Base-by-base conservation (phyloP, 768 basidiomycete genomes). In the Trametes gibbosa region DNA sequence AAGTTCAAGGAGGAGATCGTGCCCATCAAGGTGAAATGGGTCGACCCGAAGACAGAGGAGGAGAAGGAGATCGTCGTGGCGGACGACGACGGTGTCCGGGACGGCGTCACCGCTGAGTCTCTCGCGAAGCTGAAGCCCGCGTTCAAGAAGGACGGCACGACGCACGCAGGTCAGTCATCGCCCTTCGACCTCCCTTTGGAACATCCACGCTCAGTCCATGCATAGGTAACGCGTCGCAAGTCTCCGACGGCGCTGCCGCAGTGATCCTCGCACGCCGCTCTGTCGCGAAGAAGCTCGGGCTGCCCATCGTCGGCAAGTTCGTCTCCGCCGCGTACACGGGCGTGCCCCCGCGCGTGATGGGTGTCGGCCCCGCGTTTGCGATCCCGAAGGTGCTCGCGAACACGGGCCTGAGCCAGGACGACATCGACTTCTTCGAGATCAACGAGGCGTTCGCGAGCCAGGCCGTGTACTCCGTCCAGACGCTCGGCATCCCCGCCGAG, bases 201-300 rank as follows among this genome's bases (percentile, higher is more conserved):
- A 13, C 29, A 27, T 10, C 5, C 12, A 32, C 14, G 12, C 17
- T 13, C 48, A 17, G 16, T n/a, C 6, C 3, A 6, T 24, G 34
- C 27, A 49, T 63, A 75, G 84, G 91, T 24, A 96, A 92, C 72
- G 88, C 92, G 0, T 90, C 86, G 2, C 95, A 97, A 70, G 83
- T 96, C 48, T 93, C 93, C 5, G 95, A 97, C 64, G 95, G 94
- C 49, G 94, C 94, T 2, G 91, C 93, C 16, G 94, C 94, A 0
- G 92, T 96, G 49, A 76, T 96, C 50, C 85, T 95, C 55, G 78
- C 90, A 25, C 83, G 91, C 47, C 84, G 95, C 39, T 88, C 86
- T 27, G 80, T 85, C 51, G 94, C 95, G 5, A 84, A 86, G 71
- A 84, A 84, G 61, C 86, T 95, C 51, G 87, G 90, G 25, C 82